Percentiles rank a stretch among this genome's conserved stretches.
phyloP scores from a whole-genome alignment of 345 rosid genomes.

The Brassica rapa region DNA sequence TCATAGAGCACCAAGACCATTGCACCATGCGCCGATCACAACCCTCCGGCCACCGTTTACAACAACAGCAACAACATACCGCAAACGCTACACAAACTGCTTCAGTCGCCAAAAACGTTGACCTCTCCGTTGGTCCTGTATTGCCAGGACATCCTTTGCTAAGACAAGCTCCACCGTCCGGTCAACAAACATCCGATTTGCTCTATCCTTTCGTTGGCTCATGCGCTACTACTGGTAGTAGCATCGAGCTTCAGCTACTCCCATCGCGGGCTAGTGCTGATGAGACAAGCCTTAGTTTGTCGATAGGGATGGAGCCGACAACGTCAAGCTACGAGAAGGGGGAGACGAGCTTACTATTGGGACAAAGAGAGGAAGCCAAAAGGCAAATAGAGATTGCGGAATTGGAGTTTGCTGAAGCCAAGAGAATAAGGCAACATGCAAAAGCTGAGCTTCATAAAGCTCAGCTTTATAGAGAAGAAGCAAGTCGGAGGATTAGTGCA shows the following conservation, averaged over 20 bases:
- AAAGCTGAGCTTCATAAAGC: conserved; percentile 82
- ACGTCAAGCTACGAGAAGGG: conserved; percentile 38
- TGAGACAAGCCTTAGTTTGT: conserved; percentile 40
- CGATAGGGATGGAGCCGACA: conserved; percentile 38
- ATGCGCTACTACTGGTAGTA: conserved; percentile 16
- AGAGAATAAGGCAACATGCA: conserved; percentile 84
- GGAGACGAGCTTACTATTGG: conserved; percentile 45
- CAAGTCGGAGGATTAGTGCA: conserved; percentile 65
- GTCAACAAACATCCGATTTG: conserved; percentile 20
- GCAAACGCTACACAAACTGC: conserved; percentile 38
- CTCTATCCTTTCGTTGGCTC: conserved; percentile 26
- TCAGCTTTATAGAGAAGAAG: conserved; percentile 58
- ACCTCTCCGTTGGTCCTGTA: conserved; percentile 51
- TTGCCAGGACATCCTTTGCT: conserved; percentile 40
- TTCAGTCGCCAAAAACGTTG: conserved; percentile 52
- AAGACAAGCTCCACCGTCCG: conserved; percentile 40
- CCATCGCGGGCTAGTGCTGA: conserved; percentile 25
- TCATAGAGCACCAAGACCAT: conserved; percentile 94
- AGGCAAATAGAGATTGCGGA: conserved; percentile 81
- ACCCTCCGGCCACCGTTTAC: conserved; percentile 46
- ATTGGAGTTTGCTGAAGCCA: conserved; percentile 76
- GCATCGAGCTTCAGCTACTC: conserved; percentile 41
- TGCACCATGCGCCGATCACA: conserved; percentile 68
- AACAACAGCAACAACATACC: conserved; percentile 36
- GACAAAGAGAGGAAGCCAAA: conserved; percentile 68